A percentile compares a stretch with the other conserved stretches of the same genome.
Conservation (phyloP, 345 rosid species). For the Acer campestre region DNA sequence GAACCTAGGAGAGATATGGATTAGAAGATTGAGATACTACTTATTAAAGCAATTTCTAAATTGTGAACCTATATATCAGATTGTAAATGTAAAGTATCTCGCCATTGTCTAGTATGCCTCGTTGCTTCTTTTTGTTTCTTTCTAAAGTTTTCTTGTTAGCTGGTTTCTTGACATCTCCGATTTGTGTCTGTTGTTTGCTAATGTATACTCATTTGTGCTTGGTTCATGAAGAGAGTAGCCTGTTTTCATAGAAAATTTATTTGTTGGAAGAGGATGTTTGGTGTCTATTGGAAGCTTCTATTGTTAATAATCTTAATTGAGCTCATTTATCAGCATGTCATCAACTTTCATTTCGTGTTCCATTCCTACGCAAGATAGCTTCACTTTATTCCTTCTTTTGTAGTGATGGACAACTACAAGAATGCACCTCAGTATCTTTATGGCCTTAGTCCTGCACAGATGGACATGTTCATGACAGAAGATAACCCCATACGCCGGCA, state of each 20-base stretch:
- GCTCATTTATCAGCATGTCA: neutral
- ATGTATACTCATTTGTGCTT: neutral
- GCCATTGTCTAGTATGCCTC: too few relatives aligned
- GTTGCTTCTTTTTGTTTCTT: neutral
- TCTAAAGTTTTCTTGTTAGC: neutral
- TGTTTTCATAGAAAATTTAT: neutral
- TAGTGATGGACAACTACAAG: conserved; percentile 87
- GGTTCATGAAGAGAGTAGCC: neutral
- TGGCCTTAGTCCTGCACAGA: conserved; percentile 80
- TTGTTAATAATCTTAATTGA: neutral
- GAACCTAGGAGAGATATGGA: neutral
- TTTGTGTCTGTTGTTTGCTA: neutral
- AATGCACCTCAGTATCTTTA: conserved; percentile 73
- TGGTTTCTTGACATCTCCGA: neutral
- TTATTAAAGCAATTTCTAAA: neutral
- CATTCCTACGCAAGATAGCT: neutral
- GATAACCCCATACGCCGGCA: conserved; percentile 68
- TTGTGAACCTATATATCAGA: neutral
- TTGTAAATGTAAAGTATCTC: neutral
- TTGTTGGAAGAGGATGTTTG: neutral
- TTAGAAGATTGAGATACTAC: neutral
- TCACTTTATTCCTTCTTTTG: conserved; percentile 14
- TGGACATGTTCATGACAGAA: conserved; percentile 93
- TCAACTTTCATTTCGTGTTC: conserved; percentile 6
- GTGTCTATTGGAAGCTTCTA: neutral